phyloP scores from a whole-genome alignment of 495 filamentous ascomycete genomes.

The Choiromyces venosus region DNA sequence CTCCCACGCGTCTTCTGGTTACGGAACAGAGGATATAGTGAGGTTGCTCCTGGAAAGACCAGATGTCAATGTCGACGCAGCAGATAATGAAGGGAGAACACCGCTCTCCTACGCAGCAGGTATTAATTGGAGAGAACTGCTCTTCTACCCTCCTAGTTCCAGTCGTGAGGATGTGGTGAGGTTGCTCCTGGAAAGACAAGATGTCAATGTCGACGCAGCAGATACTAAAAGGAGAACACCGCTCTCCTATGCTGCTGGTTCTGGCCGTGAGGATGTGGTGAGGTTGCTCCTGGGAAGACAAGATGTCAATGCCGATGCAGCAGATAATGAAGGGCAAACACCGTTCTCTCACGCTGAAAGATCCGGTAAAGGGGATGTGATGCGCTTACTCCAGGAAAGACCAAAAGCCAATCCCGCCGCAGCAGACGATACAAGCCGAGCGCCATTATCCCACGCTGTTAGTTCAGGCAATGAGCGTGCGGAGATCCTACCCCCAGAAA shows the following conservation, averaged over 20 bases:
- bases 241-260: conserved; percentile 12
- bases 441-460: too few relatives aligned
- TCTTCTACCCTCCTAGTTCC: too few relatives aligned
- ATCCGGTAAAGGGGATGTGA: conserved; percentile 23
- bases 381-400: conserved; percentile 21
- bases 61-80: too few relatives aligned
- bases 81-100: conserved; percentile 16
- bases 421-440: conserved; percentile 9
- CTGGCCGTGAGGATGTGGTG: conserved; percentile 29
- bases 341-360: conserved; percentile 19
- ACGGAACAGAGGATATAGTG: too few relatives aligned
- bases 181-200: not conserved
- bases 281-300: conserved; percentile 13
- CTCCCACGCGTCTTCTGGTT: too few relatives aligned
- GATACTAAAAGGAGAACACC: conserved; percentile 1
- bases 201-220: not conserved
- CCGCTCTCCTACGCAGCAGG: conserved; percentile 31
- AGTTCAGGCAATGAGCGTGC: too few relatives aligned
- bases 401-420: conserved; percentile 11
- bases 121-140: too few relatives aligned
- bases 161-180: not conserved
- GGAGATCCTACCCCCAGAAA: too few relatives aligned
- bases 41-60: too few relatives aligned
- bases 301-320: conserved; percentile 11
- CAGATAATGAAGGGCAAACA: conserved; percentile 19